Base-by-base conservation (phyloP, 108 stramenopile genomes). In the Parietichytrium sp. region DNA sequence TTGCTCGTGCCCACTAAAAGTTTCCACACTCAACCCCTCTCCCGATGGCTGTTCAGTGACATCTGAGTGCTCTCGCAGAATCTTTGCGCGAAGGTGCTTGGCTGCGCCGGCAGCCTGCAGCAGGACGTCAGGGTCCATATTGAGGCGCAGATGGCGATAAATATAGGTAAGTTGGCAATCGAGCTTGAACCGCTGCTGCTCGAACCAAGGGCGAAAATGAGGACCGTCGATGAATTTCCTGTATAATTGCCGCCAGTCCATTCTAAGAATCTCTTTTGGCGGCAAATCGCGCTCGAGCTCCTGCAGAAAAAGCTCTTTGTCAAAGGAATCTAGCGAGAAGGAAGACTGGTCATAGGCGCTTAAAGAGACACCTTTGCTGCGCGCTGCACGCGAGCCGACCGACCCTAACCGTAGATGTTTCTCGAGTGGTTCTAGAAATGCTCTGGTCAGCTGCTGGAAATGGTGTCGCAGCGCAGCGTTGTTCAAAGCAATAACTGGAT, bases 181-280 rank as follows among this genome's bases (percentile, higher is more conserved):
- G 61, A 72, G 61, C 61, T 45, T 72, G 10, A 25, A n/a, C 3
- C 61, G 61, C 61, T 72, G 61, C 20, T 72, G 61, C 15, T 27
- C 45, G 20, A 23, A 72, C 61, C 61, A 72, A n/a, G 61, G 61
- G 10, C 36, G 23, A 2, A 72, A 72, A 25, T 72, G 36, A 15
- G 61, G 61, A 1, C 61, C 61, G 20, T 72, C 45, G 42, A 72
- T 72, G 42, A 72, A 72, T 2, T 72, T 72, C 38, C 61, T 33
- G 3, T 72, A 72, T 6, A 72, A 20, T 0, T 16, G 38, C 20
- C 61, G 61, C 61, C 61, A 72, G 2, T 72, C 45, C 23, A 42
- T 72, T 13, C 61, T 33, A 42, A 33, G 61, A 33, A 72, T n/a
- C 33, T 72, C 61, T 42, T 72, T 72, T 45, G 36, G 38, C 36